Percentiles rank a stretch among this genome's conserved stretches.
phyloP scores from a whole-genome alignment of 179 eudicot species.

The Vitellaria paradoxa region DNA sequence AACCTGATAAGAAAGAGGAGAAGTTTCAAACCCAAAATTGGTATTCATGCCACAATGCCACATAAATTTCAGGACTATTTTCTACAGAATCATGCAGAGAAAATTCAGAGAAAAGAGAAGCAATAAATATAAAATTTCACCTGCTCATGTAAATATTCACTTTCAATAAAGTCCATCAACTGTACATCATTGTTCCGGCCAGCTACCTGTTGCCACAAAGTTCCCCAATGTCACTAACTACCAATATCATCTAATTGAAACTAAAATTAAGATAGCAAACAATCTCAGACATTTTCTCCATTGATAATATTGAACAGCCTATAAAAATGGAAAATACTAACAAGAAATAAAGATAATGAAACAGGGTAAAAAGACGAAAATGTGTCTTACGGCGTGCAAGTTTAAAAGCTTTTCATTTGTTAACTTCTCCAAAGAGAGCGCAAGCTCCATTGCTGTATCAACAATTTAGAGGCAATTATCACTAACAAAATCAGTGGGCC shows the following conservation, averaged over 20 bases:
- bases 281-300: constrained; percentile 6
- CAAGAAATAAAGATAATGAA: not conserved
- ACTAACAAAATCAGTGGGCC: not conserved
- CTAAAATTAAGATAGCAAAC: not conserved
- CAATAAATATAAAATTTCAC: constrained; percentile 26
- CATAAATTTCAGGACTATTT: not conserved
- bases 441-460: constrained; percentile 92
- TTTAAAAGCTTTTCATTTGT: constrained; percentile 86
- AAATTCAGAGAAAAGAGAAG: not conserved
- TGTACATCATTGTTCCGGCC: constrained; percentile 66
- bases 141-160: constrained; percentile 69
- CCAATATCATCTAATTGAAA: not conserved
- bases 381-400: constrained; percentile 60
- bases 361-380: not conserved
- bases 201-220: constrained; percentile 55
- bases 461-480: constrained; percentile 8
- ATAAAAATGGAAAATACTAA: not conserved
- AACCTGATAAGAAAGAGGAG: constrained; percentile 37
- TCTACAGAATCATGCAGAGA: not conserved
- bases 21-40: not conserved
- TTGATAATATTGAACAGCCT: not conserved
- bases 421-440: constrained; percentile 87
- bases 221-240: not conserved
- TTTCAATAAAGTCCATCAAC: constrained; percentile 64
- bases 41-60: not conserved